Percentiles rank a stretch among this genome's conserved stretches.
Conservation (phyloP, 495 filamentous ascomycete species). For the Aspergillus taichungensis region DNA sequence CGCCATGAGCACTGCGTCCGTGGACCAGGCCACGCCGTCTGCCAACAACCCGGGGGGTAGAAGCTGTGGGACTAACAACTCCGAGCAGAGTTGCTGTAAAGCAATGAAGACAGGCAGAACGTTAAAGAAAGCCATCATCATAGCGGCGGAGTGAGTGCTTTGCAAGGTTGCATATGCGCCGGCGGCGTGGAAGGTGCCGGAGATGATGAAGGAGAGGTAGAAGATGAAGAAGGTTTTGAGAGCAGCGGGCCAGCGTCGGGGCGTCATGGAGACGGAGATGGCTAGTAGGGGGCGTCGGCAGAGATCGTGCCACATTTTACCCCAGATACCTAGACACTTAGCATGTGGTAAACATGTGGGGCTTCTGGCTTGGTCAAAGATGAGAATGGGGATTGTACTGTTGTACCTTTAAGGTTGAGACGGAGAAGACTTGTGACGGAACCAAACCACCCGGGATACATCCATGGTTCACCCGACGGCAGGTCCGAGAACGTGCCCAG, state of each 20-base stretch:
- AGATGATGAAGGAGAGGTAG: slow-evolving; percentile 7
- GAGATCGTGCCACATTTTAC: slow-evolving; percentile 15
- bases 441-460: slow-evolving; percentile 13
- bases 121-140: slow-evolving; percentile 17
- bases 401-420: slow-evolving; percentile 7
- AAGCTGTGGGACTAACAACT: not conserved
- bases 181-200: slow-evolving; percentile 5
- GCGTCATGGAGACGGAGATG: slow-evolving; percentile 1
- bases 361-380: too few relatives aligned
- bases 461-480: slow-evolving; percentile 11
- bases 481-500: slow-evolving; percentile 1
- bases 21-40: slow-evolving; percentile 50
- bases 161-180: slow-evolving; percentile 11
- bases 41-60: not conserved
- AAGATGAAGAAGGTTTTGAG: slow-evolving; percentile 4
- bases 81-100: slow-evolving; percentile 4
- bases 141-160: not conserved
- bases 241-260: not conserved
- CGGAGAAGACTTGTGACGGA: slow-evolving; percentile 6
- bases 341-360: too few relatives aligned
- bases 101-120: slow-evolving; percentile 9
- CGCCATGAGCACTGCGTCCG: slow-evolving; percentile 28
- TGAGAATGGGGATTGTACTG: not conserved
- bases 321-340: slow-evolving; percentile 11
- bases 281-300: slow-evolving; percentile 10